phyloP scores from a whole-genome alignment of 1,284 basidiomycete genomes.

The Irpex sp. region DNA sequence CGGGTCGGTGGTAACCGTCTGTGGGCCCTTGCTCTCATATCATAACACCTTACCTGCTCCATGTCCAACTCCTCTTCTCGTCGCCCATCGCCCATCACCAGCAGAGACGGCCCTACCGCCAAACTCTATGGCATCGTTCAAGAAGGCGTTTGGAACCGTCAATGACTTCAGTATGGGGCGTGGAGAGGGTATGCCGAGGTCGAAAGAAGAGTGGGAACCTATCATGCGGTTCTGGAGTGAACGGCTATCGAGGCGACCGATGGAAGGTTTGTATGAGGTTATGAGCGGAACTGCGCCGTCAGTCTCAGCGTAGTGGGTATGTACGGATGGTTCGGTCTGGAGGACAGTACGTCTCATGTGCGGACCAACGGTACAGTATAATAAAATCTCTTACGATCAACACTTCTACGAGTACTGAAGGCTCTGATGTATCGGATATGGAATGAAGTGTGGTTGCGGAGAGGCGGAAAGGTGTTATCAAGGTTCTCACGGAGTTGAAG shows the following conservation, averaged over 20 bases:
- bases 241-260: conserved; percentile 53
- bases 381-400: too few species aligned
- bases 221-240: conserved; percentile 88
- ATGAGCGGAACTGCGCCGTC: conserved; percentile 35
- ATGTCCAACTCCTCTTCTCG: conserved; percentile 61
- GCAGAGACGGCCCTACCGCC: conserved; percentile 42
- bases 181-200: conserved; percentile 69
- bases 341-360: too few species aligned
- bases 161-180: conserved; percentile 42
- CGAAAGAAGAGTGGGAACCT: conserved; percentile 75
- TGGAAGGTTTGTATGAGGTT: conserved; percentile 76
- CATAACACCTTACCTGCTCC: conserved; percentile 57
- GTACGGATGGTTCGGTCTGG: neutral
- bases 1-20: conserved; percentile 68
- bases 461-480: too few species aligned
- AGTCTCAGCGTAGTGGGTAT: neutral
- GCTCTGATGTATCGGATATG: too few species aligned
- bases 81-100: conserved; percentile 53
- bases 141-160: conserved; percentile 54
- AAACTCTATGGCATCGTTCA: conserved; percentile 44
- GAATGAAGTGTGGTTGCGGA: too few species aligned
- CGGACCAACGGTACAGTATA: too few species aligned
- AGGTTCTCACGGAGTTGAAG: too few species aligned
- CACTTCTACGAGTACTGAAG: too few species aligned
- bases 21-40: conserved; percentile 72